Evolutionary conservation across 1,139 yeast species (phyloP), one percentile per base, ranked within the genome.

Genomic region (Meyerozyma elateridarum): DNA sequence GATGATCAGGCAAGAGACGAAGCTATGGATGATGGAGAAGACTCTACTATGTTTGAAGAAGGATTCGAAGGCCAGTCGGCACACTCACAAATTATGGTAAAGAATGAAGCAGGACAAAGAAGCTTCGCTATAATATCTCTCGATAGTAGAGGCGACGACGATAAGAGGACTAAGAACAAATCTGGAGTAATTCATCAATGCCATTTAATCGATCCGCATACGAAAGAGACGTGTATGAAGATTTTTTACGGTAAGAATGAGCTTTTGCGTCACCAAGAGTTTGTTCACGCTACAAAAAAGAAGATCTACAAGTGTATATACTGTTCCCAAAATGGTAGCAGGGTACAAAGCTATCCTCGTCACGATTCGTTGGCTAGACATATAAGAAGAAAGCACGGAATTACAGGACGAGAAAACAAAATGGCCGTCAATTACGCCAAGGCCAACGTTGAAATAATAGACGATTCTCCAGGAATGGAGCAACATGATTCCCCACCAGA

Each of bases 381-480:
- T 42, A 63, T 68, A 6, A 49, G 73, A 31, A 51, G 73, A 32
- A 66, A 66, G 37, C 74, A 68, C 44, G 70, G 70, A 1, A 59
- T 68, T 12, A 64, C 70, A 0, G 74, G 73, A 1, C 63, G 62
- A 33, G 74, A 67, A 34, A 67, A 66, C 43, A 67, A 66, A 37
- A 50, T 61, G 51, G 73, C 73, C 0, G 72, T 68, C n/a, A 59
- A 61, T 38, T 62, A 64, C 41, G 74, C 73, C n/a, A 66, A 64
- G 42, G 68, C 61, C 28, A 57, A 65, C 38, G 70, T 64, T 3
- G 67, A 61, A 31, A 49, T 61, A 5, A 54, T 64, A 16, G 70
- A 64, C 30, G 68, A 64, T 34, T 44, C 51, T 2, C 32, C 15
- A 2, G 8, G 15, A 21, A 13, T 4, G 7, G 16, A 15, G 24